These are phyloP conservation scores for Corymbia maculata DNA, from an alignment of 345 rosid genomes.

Conservation along the genomic window DNA sequence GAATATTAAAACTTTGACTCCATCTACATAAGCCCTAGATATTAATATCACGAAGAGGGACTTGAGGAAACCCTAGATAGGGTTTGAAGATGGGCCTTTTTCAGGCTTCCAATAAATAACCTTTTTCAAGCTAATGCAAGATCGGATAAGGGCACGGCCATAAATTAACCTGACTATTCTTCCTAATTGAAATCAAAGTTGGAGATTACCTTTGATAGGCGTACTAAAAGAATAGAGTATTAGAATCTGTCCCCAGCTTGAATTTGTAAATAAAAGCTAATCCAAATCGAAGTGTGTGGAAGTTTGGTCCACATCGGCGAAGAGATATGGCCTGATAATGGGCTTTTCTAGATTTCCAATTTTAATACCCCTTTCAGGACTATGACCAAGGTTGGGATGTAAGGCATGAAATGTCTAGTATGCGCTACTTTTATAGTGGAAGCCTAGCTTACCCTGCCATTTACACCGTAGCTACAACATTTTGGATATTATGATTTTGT, in stretches of 20 bases:
- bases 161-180: neutral
- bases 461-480: neutral
- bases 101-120: neutral
- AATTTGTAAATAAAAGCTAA: neutral
- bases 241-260: neutral
- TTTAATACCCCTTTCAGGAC: neutral
- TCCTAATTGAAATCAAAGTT: neutral
- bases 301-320: neutral
- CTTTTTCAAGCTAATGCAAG: neutral
- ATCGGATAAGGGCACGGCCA: neutral
- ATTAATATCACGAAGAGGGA: neutral
- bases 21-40: neutral
- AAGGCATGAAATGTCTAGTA: neutral
- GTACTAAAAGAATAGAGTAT: neutral
- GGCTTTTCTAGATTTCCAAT: neutral
- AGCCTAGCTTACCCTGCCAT: neutral
- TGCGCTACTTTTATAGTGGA: neutral
- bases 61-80: neutral
- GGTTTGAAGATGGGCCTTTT: neutral
- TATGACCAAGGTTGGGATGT: neutral
- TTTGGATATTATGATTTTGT: neutral
- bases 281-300: neutral
- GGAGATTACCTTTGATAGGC: neutral
- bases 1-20: neutral
- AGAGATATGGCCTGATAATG: neutral